phyloP scores from a whole-genome alignment of 805 yeast species.

The Metschnikowia colocasiae region DNA sequence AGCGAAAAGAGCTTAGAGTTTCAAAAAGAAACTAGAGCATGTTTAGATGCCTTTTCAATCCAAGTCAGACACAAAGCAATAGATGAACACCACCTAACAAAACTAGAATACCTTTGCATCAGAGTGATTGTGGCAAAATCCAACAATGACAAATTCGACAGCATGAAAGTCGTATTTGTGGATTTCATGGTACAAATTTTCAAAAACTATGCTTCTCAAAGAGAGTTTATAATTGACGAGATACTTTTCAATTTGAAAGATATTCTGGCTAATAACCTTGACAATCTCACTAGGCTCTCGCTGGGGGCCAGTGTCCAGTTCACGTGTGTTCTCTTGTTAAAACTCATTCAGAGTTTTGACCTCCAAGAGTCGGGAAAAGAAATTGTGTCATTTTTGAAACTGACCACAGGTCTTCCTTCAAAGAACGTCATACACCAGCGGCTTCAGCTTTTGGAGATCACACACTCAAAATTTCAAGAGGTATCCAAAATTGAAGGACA shows the following conservation, averaged over 20 bases:
- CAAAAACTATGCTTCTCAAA: constrained; percentile 44
- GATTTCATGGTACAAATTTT: constrained; percentile 38
- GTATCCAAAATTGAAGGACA: constrained; percentile 1
- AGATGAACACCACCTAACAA: constrained; percentile 53
- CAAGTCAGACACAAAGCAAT: constrained; percentile 17
- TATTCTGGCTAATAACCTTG: background rate
- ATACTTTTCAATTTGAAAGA: constrained; percentile 47
- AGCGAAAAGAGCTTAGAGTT: background rate
- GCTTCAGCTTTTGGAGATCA: constrained; percentile 3
- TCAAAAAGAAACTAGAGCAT: constrained; percentile 2
- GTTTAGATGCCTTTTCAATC: constrained; percentile 11
- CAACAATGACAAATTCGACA: constrained; percentile 20
- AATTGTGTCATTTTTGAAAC: background rate
- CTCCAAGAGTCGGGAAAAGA: constrained; percentile 4
- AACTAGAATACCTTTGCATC: constrained; percentile 52
- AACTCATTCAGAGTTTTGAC: constrained; percentile 38
- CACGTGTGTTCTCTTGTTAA: constrained; percentile 43
- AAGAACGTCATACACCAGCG: constrained; percentile 8
- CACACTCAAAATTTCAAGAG: background rate
- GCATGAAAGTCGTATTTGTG: constrained; percentile 26
- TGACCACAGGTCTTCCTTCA: constrained; percentile 9
- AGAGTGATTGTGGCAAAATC: constrained; percentile 40
- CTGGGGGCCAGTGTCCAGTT: constrained; percentile 40
- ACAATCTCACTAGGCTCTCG: background rate
- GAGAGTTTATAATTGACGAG: constrained; percentile 60